These are phyloP conservation scores for Brassica carinata DNA, from an alignment of 345 rosid species.

Conservation along the genomic window DNA sequence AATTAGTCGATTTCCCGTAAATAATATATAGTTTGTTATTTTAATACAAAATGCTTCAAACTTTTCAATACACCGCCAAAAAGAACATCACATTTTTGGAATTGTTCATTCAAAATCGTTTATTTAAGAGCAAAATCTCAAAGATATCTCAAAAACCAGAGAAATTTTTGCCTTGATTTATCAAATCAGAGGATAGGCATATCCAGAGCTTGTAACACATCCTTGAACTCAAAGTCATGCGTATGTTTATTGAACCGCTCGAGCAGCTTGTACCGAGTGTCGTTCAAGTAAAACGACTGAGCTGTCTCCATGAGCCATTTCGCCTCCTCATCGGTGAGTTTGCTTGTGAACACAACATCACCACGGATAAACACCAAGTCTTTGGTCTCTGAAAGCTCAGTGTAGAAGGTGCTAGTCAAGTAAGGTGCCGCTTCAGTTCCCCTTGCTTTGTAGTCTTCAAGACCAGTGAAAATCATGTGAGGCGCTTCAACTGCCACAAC, in stretches of 20 bases:
- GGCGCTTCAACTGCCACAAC: conserved; percentile 81
- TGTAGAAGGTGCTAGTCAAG: conserved; percentile 65
- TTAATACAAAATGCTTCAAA: too few relatives aligned
- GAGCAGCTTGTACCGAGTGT: conserved; percentile 71
- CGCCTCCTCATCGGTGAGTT: conserved; percentile 82
- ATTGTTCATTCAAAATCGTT: neutral
- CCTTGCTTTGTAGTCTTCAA: conserved; percentile 96
- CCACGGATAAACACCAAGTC: conserved; percentile 85
- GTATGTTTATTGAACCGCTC: conserved; percentile 82
- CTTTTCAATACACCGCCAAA: neutral
- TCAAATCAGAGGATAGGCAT: conserved; percentile 65
- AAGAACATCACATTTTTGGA: neutral
- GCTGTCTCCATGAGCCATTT: conserved; percentile 89
- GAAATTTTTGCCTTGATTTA: neutral
- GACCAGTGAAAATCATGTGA: conserved; percentile 86
- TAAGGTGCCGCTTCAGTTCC: conserved; percentile 97
- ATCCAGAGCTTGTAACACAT: conserved; percentile 72
- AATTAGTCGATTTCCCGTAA: too few relatives aligned
- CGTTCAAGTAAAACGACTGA: conserved; percentile 89
- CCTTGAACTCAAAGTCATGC: conserved; percentile 82
- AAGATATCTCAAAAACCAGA: conserved; percentile 16
- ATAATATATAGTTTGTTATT: too few relatives aligned
- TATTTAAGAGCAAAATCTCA: conserved; percentile 9
- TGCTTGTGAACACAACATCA: conserved; percentile 86
- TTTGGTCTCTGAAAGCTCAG: conserved; percentile 78